Evolutionary conservation across 2,329 filamentous ascomycete species (phyloP).

Genomic region (Hymenotorrendiella dingleyae): DNA sequence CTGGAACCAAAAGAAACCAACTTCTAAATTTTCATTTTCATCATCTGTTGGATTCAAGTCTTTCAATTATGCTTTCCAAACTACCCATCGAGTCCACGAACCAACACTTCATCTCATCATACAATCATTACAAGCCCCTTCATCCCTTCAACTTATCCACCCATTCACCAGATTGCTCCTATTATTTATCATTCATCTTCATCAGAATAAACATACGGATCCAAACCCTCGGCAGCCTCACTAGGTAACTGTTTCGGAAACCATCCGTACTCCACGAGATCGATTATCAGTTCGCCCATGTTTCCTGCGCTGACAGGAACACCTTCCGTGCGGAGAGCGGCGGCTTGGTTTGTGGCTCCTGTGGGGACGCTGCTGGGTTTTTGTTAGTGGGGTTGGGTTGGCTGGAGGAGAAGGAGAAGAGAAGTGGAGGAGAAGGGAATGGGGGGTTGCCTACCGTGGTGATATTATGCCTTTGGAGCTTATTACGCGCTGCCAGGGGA

Average conservation of each 20-base stretch:
- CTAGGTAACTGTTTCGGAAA: conserved; percentile 35
- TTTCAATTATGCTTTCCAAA: too few relatives aligned
- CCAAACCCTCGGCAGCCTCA: conserved; percentile 22
- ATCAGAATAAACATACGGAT: conserved; percentile 16
- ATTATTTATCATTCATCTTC: conserved; percentile 19
- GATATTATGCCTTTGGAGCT: conserved; percentile 84
- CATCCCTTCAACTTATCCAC: too few relatives aligned
- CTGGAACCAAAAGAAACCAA: too few relatives aligned
- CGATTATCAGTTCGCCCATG: conserved; percentile 31
- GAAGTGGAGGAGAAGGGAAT: not conserved
- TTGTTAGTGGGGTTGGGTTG: not conserved
- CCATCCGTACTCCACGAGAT: conserved; percentile 34
- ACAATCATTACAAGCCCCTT: too few relatives aligned
- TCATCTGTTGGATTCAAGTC: too few relatives aligned
- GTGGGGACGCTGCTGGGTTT: conserved; percentile 27
- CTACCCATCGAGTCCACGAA: too few relatives aligned
- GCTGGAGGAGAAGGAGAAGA: not conserved
- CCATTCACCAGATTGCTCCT: too few relatives aligned
- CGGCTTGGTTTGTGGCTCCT: conserved; percentile 32
- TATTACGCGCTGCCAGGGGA: conserved; percentile 93
- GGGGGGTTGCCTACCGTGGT: conserved; percentile 51
- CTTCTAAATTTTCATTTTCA: too few relatives aligned
- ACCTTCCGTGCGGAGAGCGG: conserved; percentile 31
- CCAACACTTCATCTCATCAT: too few relatives aligned
- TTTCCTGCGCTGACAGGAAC: conserved; percentile 30